phyloP scores from a whole-genome alignment of 2,329 filamentous ascomycete genomes.

The Aspergillus tamarii region DNA sequence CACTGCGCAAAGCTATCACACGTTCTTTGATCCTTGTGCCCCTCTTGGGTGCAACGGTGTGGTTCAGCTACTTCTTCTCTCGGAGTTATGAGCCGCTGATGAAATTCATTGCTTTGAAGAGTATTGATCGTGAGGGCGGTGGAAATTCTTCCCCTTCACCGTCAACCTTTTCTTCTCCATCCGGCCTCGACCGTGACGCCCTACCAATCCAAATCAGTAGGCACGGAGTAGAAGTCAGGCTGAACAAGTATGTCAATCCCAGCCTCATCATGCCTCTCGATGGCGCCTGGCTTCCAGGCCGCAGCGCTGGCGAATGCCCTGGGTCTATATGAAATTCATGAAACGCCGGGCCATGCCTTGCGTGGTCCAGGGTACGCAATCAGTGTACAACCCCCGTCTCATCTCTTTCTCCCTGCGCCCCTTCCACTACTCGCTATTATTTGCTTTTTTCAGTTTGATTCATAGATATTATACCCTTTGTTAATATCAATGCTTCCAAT shows the following conservation, averaged over 20 bases:
- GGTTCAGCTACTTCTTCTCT: conserved; percentile 84
- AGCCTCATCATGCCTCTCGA: conserved; percentile 49
- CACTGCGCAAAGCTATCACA: conserved; percentile 71
- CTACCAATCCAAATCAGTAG: conserved; percentile 46
- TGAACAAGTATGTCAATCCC: conserved; percentile 53
- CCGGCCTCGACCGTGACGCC: conserved; percentile 47
- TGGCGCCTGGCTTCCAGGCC: conserved; percentile 48
- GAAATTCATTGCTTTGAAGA: conserved; percentile 87
- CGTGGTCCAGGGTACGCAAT: not conserved
- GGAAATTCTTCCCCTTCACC: conserved; percentile 40
- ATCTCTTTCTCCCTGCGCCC: not conserved
- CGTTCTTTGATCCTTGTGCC: conserved; percentile 75
- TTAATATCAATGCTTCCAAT: not conserved
- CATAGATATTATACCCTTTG: conserved; percentile 1
- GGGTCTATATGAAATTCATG: conserved; percentile 20
- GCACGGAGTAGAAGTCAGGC: conserved; percentile 41
- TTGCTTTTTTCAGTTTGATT: not conserved
- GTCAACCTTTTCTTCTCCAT: conserved; percentile 45
- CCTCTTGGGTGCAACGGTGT: conserved; percentile 76
- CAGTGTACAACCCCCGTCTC: not conserved
- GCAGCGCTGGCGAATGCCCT: conserved; percentile 21
- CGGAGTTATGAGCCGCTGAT: conserved; percentile 85
- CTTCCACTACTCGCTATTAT: not conserved
- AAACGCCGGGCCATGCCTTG: conserved; percentile 14
- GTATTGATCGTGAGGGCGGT: conserved; percentile 67